Percentiles rank a stretch among this genome's conserved stretches.
Evolutionary conservation across 305 asterid species (phyloP).

Genomic region (Fraxinus floribunda): DNA sequence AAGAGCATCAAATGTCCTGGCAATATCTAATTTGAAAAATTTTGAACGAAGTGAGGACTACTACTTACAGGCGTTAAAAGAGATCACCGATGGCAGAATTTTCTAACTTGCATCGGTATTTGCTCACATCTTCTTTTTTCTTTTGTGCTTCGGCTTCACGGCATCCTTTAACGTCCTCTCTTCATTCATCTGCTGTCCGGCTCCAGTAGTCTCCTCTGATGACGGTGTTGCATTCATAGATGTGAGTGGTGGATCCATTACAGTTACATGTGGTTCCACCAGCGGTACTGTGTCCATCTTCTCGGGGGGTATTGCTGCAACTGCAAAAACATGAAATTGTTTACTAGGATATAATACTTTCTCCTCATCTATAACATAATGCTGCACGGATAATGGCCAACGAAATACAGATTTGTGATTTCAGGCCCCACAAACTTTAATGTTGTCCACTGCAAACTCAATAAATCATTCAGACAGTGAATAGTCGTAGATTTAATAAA

Average conservation of each 20-base stretch:
- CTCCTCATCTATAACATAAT: background rate
- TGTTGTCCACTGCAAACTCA: background rate
- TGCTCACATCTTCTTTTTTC: constrained; percentile 51
- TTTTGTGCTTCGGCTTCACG: constrained; percentile 82
- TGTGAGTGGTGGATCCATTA: constrained; percentile 21
- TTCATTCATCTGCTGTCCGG: constrained; percentile 29
- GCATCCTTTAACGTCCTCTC: constrained; percentile 76
- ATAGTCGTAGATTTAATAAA: background rate
- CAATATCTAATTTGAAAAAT: background rate
- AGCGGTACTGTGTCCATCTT: constrained; percentile 37
- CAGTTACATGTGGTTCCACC: constrained; percentile 21
- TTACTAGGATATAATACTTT: background rate
- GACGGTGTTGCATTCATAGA: constrained; percentile 38
- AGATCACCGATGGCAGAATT: constrained; percentile 3
- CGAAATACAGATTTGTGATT: background rate
- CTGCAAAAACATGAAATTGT: constrained; percentile 28
- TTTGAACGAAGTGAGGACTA: background rate
- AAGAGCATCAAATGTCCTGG: too few species aligned
- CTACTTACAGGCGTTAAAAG: constrained; percentile 18
- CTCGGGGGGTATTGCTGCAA: constrained; percentile 35
- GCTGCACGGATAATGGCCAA: background rate
- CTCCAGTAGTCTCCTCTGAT: constrained; percentile 29
- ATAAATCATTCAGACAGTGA: background rate
- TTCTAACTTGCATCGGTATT: constrained; percentile 38
- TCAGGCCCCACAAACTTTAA: background rate